Evolutionary conservation across 179 eudicot genomes (phyloP), one percentile per base, ranked within the genome.

Genomic region (Beta corolliflora): DNA sequence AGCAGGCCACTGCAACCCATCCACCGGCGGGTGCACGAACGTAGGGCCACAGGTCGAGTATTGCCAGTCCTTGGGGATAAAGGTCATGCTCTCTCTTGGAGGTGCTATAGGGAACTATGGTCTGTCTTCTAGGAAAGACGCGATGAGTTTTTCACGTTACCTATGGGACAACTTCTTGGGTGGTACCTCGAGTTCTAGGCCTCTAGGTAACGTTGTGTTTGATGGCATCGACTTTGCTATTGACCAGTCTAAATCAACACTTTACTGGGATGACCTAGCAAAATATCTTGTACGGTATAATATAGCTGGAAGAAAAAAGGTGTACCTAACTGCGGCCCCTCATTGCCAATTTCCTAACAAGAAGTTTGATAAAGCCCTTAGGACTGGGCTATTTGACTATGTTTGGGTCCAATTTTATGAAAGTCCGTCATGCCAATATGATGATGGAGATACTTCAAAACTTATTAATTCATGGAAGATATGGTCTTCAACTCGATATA

Each of bases 331-430:
- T 0, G 92, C 93, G 0, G 92, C 95, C 12, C 95, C 95, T 15
- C 91, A 89, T 67, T 92, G 93, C 55, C 92, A 93, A 0, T 92
- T 77, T 41, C 95, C 95, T 21, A 93, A 90, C 56, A 81, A 73
- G 9, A 82, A 76, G 77, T 61, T 90, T 18, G 90, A 90, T 4
- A 79, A 71, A 18, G 90, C 93, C 6, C 84, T 90, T 55, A 19
- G 83, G 19, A 89, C 95, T 0, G 87, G 91, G 13, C 73, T 89
- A 4, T 91, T 91, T 19, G 92, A 92, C 78, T 90, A 84, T 36
- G 90, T 92, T 4, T 92, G 96, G 96, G 93, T 91, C 5, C 93
- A 92, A 67, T 92, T 92, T 69, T 92, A 88, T 63, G 91, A 90
- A 55, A 88, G 90, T 73, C 91, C 90, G 18, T 91, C 92, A 23